phyloP scores from a whole-genome alignment of 257 asterid genomes.

The Apocynum venetum region DNA sequence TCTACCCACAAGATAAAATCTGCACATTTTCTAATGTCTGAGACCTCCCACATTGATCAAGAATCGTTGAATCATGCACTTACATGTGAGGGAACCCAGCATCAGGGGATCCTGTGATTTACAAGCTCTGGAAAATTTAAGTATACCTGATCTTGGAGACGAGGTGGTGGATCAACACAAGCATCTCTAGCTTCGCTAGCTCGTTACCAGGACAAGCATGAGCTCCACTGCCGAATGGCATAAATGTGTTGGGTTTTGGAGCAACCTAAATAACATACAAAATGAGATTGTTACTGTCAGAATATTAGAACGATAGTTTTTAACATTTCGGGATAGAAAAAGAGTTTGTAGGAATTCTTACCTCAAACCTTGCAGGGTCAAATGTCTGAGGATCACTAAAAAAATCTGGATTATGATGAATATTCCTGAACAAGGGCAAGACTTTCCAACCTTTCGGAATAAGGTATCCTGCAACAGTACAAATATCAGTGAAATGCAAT shows the following conservation, averaged over 20 bases:
- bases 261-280: constrained; percentile 31
- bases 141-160: constrained; percentile 61
- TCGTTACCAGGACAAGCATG: constrained; percentile 94
- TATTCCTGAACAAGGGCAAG: constrained; percentile 86
- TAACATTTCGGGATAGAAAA: neutral
- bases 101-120: neutral
- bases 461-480: constrained; percentile 45
- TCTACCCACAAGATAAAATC: neutral
- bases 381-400: constrained; percentile 65
- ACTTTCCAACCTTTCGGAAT: constrained; percentile 99
- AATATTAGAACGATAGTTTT: neutral
- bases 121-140: neutral
- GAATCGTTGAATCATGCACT: neutral
- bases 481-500: neutral
- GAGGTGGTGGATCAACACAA: constrained; percentile 70
- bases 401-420: constrained; percentile 82
- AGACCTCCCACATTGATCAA: neutral
- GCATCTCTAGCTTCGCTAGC: constrained; percentile 83
- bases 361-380: constrained; percentile 85
- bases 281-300: neutral
- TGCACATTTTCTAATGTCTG: neutral
- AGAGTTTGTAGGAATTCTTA: constrained; percentile 10
- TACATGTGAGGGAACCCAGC: neutral
- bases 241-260: constrained; percentile 64
- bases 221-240: constrained; percentile 89